These are phyloP conservation scores for Polychaeton citri DNA, from an alignment of 2,329 filamentous ascomycete genomes.

Conservation along the genomic window DNA sequence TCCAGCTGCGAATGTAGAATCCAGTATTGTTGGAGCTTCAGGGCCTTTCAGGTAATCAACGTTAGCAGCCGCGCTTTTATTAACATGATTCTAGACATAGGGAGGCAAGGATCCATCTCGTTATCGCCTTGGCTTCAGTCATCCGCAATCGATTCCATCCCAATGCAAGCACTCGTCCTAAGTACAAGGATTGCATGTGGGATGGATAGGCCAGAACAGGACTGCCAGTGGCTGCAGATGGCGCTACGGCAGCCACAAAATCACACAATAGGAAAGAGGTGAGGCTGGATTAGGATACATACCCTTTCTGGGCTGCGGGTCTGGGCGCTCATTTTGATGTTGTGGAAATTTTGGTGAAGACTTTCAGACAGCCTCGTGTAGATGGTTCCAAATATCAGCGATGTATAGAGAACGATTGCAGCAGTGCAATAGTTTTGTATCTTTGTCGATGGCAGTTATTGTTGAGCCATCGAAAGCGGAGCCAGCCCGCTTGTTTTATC, in stretches of 20 bases:
- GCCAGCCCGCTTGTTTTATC: no score
- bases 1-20: constrained; percentile 26
- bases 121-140: not conserved
- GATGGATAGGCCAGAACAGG: not conserved
- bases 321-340: no score
- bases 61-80: not conserved
- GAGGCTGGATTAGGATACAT: not conserved
- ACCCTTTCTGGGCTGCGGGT: not conserved
- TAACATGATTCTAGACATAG: not conserved
- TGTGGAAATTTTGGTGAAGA: no score
- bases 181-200: not conserved
- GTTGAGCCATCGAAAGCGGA: no score
- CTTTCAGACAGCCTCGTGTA: no score
- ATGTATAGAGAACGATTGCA: no score
- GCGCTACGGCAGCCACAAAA: not conserved
- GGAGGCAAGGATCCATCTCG: not conserved
- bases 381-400: no score
- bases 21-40: constrained; percentile 19
- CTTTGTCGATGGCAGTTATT: no score
- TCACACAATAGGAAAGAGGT: not conserved
- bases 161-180: not conserved
- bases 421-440: no score
- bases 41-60: constrained; percentile 3
- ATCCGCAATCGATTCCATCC: not conserved
- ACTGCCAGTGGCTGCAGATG: not conserved